Conservation (phyloP, 495 filamentous ascomycete species). For the Clohesyomyces aquaticus region DNA sequence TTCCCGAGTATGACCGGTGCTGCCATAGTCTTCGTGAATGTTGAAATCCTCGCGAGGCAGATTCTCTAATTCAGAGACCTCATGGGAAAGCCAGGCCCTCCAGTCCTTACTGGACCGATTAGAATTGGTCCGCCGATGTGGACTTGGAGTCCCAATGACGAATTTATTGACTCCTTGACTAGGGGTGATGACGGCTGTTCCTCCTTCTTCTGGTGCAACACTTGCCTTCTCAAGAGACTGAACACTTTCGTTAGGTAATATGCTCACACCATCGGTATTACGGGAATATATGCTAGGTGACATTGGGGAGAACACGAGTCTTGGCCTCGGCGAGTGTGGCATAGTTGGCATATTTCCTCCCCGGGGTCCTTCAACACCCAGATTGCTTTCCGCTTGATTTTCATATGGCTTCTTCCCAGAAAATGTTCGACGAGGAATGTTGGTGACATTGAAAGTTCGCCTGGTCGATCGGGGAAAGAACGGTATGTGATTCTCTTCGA, state of each 20-base stretch:
- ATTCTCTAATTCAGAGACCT: conserved; percentile 39
- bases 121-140: conserved; percentile 14
- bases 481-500: conserved; percentile 38
- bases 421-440: not conserved
- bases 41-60: conserved; percentile 22
- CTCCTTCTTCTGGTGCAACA: conserved; percentile 17
- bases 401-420: not conserved
- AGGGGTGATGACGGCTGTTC: conserved; percentile 44
- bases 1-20: conserved; percentile 24
- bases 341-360: not conserved
- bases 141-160: conserved; percentile 37
- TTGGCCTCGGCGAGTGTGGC: conserved; percentile 15
- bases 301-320: conserved; percentile 34
- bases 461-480: conserved; percentile 29
- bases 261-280: conserved; percentile 41
- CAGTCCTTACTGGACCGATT: conserved; percentile 44
- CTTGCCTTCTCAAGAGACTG: conserved; percentile 19
- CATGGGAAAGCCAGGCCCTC: conserved; percentile 45
- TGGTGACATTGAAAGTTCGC: conserved; percentile 29
- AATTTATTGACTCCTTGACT: conserved; percentile 44
- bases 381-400: not conserved
- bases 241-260: conserved; percentile 37
- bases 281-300: conserved; percentile 49
- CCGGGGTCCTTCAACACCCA: not conserved
- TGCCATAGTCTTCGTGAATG: conserved; percentile 22